Evolutionary conservation across 805 yeast genomes (phyloP), one percentile per base, ranked within the genome.

Genomic region (Lipomyces yamanashiensis): DNA sequence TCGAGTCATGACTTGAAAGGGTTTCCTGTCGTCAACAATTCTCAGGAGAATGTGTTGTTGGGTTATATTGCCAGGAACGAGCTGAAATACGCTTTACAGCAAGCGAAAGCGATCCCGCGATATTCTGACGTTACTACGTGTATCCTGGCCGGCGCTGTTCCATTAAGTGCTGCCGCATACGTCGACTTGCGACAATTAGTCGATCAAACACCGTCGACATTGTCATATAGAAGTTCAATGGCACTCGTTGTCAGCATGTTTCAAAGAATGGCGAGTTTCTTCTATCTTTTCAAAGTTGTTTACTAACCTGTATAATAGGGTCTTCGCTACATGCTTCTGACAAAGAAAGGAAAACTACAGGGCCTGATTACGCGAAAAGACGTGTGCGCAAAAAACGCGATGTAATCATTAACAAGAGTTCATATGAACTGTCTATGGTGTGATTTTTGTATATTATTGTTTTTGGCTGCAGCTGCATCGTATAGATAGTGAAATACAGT

Each of bases 61-160:
- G 87, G 87, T 0, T 81, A 78, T 74, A 68, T 84, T 4, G 71
- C 81, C 0, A 63, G 78, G 4, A 72, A 71, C 41, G 83, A 80
- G 37, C 66, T 84, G 23, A 61, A 64, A 13, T 59, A 67, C 6
- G 80, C 80, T 19, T 54, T 78, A 21, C 61, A 59, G 2, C 67
- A 67, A 21, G 59, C 61, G 63, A 52, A 62, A 52, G 54, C 50
- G n/a, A 41, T 40, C n/a, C 55, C 54, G 1, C 47, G 63, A 33
- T 28, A 53, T 5, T 7, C 58, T 17, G 61, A 55, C 34, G 43
- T 51, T 33, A 19, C 67, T 40, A 54, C 69, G 9, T 59, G 64
- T 50, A 28, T 53, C 37, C 33, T 70, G 23, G 56, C 64, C 23
- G 58, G 69, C 15, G 54, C 60, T 28, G 15, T 51, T 19, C 66